Conservation (phyloP, 2,329 filamentous ascomycete genomes). For the Mycogone perniciosa region DNA sequence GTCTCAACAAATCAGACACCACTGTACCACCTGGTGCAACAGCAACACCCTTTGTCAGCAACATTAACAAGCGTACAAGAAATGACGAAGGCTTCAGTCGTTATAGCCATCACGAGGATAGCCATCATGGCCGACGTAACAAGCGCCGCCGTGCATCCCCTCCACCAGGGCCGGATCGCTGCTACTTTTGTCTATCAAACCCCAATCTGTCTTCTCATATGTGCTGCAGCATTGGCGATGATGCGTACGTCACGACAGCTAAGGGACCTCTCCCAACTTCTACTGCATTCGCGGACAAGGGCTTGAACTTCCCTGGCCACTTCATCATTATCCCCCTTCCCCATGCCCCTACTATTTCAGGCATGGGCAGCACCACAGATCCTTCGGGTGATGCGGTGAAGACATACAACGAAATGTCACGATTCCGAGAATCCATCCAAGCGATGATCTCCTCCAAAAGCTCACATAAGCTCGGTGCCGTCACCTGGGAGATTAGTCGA, state of each 20-base stretch:
- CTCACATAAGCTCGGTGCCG: conserved; percentile 61
- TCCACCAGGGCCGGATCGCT: conserved; percentile 66
- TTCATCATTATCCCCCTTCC: conserved; percentile 85
- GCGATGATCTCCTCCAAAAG: conserved; percentile 61
- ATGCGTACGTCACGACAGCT: conserved; percentile 82
- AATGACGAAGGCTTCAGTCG: conserved; percentile 46
- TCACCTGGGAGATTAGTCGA: conserved; percentile 90
- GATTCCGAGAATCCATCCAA: conserved; percentile 71
- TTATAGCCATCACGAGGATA: conserved; percentile 43
- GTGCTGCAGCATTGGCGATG: conserved; percentile 80
- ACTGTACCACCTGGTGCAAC: conserved; percentile 66
- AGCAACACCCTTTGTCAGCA: conserved; percentile 60
- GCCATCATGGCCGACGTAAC: conserved; percentile 36
- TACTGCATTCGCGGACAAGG: conserved; percentile 57
- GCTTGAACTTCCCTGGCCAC: conserved; percentile 73
- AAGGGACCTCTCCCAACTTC: conserved; percentile 78
- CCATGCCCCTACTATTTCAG: conserved; percentile 68
- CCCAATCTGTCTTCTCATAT: conserved; percentile 78
- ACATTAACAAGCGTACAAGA: conserved; percentile 52
- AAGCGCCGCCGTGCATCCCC: conserved; percentile 45
- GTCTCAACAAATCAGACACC: conserved; percentile 58
- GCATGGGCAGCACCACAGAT: conserved; percentile 51
- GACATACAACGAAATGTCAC: conserved; percentile 74
- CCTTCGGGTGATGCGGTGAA: conserved; percentile 48
- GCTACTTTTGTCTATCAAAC: conserved; percentile 95